Evolutionary conservation across 768 basidiomycete genomes (phyloP), one percentile per base, ranked within the genome.

Genomic region (Collybiopsis confluens): DNA sequence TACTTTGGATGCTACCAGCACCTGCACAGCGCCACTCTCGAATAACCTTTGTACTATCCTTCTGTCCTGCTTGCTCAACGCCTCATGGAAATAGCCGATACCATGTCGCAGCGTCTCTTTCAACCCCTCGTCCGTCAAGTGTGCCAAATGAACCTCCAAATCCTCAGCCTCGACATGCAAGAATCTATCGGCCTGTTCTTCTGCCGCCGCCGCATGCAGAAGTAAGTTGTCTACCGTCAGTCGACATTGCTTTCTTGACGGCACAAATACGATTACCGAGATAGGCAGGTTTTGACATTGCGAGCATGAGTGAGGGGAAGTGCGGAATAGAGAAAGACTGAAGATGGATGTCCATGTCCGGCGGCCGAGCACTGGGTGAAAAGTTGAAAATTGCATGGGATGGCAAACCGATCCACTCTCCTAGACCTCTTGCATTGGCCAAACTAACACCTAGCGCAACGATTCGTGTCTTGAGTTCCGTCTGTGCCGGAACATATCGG

Each of bases 201-300:
- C 94, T 0, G 95, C 92, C 1, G 84, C n/a, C n/a, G n/a, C 71
- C 61, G 92, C 95, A 62, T 98, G 95, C 0, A 85, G 80, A 27
- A 96, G 73, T 45, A 98, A 75, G 68, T 99, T 93, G 65, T 92
- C 88, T 0, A 95, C 95, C 0, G 95, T 96, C 23, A 94, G 65
- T n/a, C 88, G 86, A 63, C 93, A 97, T 67, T 99, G 97, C 51
- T 92, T 86, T 18, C 96, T 80, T 18, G 92, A 93, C 0, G 93
- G 89, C 0, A 98, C 96, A 56, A 98, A 98, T 57, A 91, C 72
- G 61, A 98, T 88, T 58, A 93, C 91, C 0, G 6, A 98, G 81
- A 66, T 98, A 98, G 0, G 96, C 91, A 0, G 97, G 97, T 66
- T 98, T 98, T 8, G 95, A 94, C 97, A 99, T 98, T 42, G 94